Evolutionary conservation across 2,329 filamentous ascomycete species (phyloP).

Genomic region (Xylariaceae sp.): DNA sequence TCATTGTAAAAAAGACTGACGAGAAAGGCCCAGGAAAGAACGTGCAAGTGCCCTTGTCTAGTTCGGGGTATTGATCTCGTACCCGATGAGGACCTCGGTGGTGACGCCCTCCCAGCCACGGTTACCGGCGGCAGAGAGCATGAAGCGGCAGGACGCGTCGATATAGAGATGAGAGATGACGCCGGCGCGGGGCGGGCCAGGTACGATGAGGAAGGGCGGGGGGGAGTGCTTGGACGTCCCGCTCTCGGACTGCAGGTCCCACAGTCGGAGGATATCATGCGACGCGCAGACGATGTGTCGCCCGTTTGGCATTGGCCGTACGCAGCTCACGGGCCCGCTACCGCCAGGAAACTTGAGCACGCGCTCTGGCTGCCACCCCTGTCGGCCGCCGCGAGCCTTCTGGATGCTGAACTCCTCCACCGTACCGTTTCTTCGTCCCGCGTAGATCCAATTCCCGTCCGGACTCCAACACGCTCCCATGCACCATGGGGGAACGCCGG

Average conservation of each 20-base stretch:
- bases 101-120: conserved; percentile 88
- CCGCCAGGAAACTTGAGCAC: conserved; percentile 83
- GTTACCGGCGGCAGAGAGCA: conserved; percentile 88
- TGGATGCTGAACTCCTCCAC: conserved; percentile 93
- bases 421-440: conserved; percentile 80
- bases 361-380: conserved; percentile 67
- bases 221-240: conserved; percentile 61
- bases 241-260: conserved; percentile 69
- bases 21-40: too few species aligned
- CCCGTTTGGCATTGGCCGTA: conserved; percentile 87
- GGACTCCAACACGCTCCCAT: conserved; percentile 97
- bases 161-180: conserved; percentile 82
- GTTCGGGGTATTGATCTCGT: conserved; percentile 64
- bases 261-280: conserved; percentile 87
- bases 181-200: conserved; percentile 74
- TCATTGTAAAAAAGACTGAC: too few species aligned
- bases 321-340: conserved; percentile 81
- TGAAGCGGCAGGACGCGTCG: conserved; percentile 81
- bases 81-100: conserved; percentile 88
- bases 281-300: conserved; percentile 89
- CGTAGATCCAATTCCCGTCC: conserved; percentile 92
- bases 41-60: neutral
- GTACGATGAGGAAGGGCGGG: conserved; percentile 93
- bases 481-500: conserved; percentile 86
- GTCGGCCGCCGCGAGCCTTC: conserved; percentile 56